These are phyloP conservation scores for Actinomucor elegans DNA, from an alignment of 371 early-diverging fungal genomes.

Conservation along the genomic window DNA sequence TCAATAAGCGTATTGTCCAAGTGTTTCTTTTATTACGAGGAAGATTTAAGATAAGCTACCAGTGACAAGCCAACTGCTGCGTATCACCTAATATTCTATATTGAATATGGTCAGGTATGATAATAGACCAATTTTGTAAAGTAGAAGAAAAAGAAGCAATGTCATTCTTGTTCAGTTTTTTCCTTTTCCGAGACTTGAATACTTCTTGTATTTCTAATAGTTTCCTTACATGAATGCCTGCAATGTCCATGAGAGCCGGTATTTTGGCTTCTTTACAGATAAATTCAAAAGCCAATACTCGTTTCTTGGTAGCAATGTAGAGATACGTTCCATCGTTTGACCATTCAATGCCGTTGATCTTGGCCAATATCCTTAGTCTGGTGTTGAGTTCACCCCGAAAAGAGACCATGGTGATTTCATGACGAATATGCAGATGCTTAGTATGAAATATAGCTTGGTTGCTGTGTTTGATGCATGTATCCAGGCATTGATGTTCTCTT, in stretches of 20 bases:
- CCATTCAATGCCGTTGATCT: slow-evolving; percentile 60
- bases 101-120: slow-evolving; percentile 6
- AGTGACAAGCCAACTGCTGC: slow-evolving; percentile 13
- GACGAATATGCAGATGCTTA: slow-evolving; percentile 21
- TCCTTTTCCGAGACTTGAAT: neutral
- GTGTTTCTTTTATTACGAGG: neutral
- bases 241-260: slow-evolving; percentile 6
- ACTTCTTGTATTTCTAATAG: neutral
- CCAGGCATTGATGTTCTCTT: slow-evolving; percentile 2
- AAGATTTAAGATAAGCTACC: neutral
- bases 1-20: too few species aligned
- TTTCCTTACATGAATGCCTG: slow-evolving; percentile 6
- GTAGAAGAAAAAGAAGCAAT: too few species aligned
- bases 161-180: slow-evolving; percentile 1
- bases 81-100: slow-evolving; percentile 14
- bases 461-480: neutral
- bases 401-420: slow-evolving; percentile 59
- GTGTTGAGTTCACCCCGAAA: slow-evolving; percentile 54
- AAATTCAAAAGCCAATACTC: slow-evolving; percentile 53
- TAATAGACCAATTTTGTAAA: neutral
- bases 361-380: slow-evolving; percentile 54
- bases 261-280: neutral
- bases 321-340: slow-evolving; percentile 50
- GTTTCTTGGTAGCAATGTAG: slow-evolving; percentile 54
- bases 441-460: slow-evolving; percentile 20